Evolutionary conservation across 2,329 filamentous ascomycete species (phyloP).

Genomic region (Mycocentrospora acerina): DNA sequence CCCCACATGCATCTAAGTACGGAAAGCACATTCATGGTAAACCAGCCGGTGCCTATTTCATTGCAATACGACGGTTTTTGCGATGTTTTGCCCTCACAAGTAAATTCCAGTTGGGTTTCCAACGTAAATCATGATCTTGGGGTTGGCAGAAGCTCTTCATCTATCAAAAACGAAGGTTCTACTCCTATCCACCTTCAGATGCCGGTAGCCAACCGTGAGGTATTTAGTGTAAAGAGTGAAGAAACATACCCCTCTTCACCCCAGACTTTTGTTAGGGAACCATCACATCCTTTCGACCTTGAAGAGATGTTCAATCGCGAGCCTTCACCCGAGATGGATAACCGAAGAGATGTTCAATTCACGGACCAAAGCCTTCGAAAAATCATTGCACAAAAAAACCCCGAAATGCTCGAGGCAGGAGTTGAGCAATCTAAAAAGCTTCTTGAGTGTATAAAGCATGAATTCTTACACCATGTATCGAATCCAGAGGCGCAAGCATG

Average conservation of each 20-base stretch:
- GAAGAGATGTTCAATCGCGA: conserved; percentile 20
- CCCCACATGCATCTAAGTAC: no score
- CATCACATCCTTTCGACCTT: conserved; percentile 13
- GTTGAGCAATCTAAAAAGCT: conserved; percentile 42
- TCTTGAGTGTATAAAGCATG: conserved; percentile 36
- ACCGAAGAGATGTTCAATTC: conserved; percentile 5
- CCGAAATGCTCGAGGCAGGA: conserved; percentile 43
- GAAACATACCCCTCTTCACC: neutral
- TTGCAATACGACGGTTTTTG: no score
- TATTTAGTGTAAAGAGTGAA: conserved; percentile 3
- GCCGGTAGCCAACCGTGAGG: no score
- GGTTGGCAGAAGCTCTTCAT: no score
- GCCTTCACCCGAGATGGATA: conserved; percentile 6
- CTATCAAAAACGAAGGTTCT: no score
- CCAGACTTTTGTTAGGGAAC: neutral
- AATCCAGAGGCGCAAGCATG: conserved; percentile 43
- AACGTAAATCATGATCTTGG: no score
- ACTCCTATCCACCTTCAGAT: no score
- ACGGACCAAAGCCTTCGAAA: conserved; percentile 27
- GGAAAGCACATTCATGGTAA: no score
- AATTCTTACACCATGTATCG: conserved; percentile 26
- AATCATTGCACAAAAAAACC: conserved; percentile 33
- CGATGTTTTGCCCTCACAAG: no score
- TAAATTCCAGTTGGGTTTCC: no score
- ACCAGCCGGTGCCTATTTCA: no score